phyloP scores from a whole-genome alignment of 345 rosid genomes.

The Linum usitatissimum region DNA sequence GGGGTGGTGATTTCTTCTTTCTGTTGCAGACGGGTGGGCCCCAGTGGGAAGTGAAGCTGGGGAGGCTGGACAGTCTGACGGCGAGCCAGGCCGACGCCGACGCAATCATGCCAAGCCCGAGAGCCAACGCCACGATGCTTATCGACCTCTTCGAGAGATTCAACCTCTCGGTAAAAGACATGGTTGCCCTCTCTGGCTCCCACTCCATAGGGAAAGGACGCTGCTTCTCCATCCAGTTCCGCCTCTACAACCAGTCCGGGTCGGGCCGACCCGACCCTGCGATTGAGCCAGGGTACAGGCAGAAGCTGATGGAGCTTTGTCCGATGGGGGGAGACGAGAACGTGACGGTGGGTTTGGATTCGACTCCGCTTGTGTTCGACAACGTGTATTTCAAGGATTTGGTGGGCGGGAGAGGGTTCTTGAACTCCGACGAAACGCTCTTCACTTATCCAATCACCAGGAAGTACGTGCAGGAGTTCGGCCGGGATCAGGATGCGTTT shows the following conservation, averaged over 20 bases:
- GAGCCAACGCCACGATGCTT: conserved; percentile 59
- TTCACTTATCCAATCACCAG: conserved; percentile 46
- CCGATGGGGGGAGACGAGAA: conserved; percentile 61
- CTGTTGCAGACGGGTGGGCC: conserved; percentile 72
- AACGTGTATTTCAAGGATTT: conserved; percentile 77
- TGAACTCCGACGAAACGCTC: conserved; percentile 82
- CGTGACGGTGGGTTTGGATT: conserved; percentile 57
- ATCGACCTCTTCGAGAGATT: conserved; percentile 46
- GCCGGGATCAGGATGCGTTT: conserved; percentile 40
- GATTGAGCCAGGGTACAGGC: conserved; percentile 39
- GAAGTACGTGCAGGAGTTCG: conserved; percentile 38
- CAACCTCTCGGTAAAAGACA: conserved; percentile 62
- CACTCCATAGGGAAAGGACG: conserved; percentile 84
- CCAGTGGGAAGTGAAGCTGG: conserved; percentile 72
- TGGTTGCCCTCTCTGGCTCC: conserved; percentile 92
- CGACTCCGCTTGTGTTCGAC: conserved; percentile 56
- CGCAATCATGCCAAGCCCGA: conserved; percentile 80
- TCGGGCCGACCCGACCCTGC: conserved; percentile 57
- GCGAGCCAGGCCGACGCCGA: conserved; percentile 65
- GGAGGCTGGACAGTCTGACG: conserved; percentile 67
- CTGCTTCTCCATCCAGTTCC: conserved; percentile 72
- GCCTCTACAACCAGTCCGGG: conserved; percentile 92
- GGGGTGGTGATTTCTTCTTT: background rate
- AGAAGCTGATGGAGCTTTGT: conserved; percentile 55
- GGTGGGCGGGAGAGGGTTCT: conserved; percentile 73